phyloP scores from a whole-genome alignment of 192 early-diverging fungal genomes.

The Coemansia sp. region DNA sequence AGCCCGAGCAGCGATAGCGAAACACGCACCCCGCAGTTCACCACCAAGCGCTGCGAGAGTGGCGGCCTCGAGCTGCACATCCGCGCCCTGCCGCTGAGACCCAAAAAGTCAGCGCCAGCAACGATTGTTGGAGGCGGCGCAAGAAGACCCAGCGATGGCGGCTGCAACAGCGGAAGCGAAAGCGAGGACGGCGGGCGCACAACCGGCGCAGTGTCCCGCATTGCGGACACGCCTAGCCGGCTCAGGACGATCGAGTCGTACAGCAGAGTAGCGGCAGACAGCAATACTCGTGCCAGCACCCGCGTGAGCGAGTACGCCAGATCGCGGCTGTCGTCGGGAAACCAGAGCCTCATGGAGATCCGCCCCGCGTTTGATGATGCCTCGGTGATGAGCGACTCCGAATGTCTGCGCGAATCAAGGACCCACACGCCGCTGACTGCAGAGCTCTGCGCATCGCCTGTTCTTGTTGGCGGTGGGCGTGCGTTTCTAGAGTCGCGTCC shows the following conservation, averaged over 20 bases:
- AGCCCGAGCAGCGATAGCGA: slow-evolving; percentile 30
- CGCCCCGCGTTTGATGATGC: slow-evolving; percentile 45
- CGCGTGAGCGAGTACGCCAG: slow-evolving; percentile 38
- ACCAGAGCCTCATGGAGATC: slow-evolving; percentile 45
- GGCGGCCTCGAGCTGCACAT: slow-evolving; percentile 51
- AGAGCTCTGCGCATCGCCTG: slow-evolving; percentile 24
- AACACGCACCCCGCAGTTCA: slow-evolving; percentile 34
- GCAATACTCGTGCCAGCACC: slow-evolving; percentile 24
- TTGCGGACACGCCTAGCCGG: slow-evolving; percentile 1
- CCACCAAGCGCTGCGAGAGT: slow-evolving; percentile 28
- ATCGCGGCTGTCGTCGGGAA: slow-evolving; percentile 29
- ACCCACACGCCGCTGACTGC: slow-evolving; percentile 34
- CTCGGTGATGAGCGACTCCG: slow-evolving; percentile 13
- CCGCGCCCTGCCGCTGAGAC: slow-evolving; percentile 32
- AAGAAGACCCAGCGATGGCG: background rate
- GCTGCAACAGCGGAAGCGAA: background rate
- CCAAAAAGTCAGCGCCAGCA: slow-evolving; percentile 7
- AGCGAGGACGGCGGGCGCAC: background rate
- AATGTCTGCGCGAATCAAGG: slow-evolving; percentile 9
- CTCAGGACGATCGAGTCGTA: slow-evolving; percentile 15
- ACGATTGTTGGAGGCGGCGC: slow-evolving; percentile 21
- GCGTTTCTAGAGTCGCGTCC: slow-evolving; percentile 18
- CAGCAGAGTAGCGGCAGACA: background rate
- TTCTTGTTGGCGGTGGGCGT: slow-evolving; percentile 37
- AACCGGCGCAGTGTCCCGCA: background rate